These are phyloP conservation scores for Tolypocladium inflatum DNA, from an alignment of 2,329 filamentous ascomycete species.

Conservation along the genomic window DNA sequence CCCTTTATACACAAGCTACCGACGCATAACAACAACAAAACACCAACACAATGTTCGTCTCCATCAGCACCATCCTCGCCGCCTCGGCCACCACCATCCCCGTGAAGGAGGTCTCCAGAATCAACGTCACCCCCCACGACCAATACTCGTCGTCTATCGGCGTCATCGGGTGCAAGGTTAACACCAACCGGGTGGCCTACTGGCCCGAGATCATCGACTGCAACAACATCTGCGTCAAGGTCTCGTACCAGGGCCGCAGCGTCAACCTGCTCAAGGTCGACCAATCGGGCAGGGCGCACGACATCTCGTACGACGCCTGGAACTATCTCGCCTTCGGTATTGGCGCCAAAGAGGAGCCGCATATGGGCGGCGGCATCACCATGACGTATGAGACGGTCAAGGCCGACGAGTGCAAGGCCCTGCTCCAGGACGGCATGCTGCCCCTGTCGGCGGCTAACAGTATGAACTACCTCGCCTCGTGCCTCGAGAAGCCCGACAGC, in stretches of 20 bases:
- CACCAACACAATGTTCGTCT: background rate
- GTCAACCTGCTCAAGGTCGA: slow-evolving; percentile 51
- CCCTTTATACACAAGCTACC: too few species aligned
- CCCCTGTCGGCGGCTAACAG: slow-evolving; percentile 46
- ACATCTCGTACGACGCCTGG: slow-evolving; percentile 54
- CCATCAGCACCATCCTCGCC: background rate
- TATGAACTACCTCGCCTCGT: slow-evolving; percentile 43
- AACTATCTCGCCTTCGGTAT: slow-evolving; percentile 45
- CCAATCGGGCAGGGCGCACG: slow-evolving; percentile 43
- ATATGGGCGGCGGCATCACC: slow-evolving; percentile 36
- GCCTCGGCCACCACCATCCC: background rate
- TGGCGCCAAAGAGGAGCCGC: slow-evolving; percentile 34
- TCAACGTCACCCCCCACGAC: slow-evolving; percentile 41
- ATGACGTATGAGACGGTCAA: slow-evolving; percentile 41
- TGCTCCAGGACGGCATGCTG: slow-evolving; percentile 41
- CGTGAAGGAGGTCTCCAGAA: background rate
- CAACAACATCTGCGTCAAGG: slow-evolving; percentile 45
- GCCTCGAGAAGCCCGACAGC: slow-evolving; percentile 32
- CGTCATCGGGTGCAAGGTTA: slow-evolving; percentile 49
- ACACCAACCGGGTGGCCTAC: slow-evolving; percentile 53
- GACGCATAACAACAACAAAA: background rate
- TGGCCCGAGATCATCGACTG: slow-evolving; percentile 45
- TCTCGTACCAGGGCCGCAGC: slow-evolving; percentile 36
- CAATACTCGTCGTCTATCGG: slow-evolving; percentile 47
- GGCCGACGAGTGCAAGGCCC: slow-evolving; percentile 35